Evolutionary conservation across 352 stramenopile genomes (phyloP).

Genomic region (Phytopythium kandeliae): DNA sequence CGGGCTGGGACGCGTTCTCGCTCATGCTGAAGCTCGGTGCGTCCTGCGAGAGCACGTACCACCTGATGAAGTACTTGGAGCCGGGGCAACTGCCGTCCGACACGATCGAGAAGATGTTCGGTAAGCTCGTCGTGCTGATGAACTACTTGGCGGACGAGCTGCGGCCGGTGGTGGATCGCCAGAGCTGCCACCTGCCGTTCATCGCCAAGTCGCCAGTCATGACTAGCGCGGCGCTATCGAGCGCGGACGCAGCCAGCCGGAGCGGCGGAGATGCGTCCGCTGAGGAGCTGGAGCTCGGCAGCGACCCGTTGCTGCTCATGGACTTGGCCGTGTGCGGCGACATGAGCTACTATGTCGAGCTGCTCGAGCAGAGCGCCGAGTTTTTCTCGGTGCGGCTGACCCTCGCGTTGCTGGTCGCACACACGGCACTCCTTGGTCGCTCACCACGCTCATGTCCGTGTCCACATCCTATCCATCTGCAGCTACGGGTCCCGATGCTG

Average conservation of each 20-base stretch:
- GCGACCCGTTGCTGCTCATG: constrained; percentile 22
- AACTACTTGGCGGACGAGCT: constrained; percentile 53
- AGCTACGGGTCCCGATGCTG: constrained; percentile 73
- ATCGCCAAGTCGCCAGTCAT: constrained; percentile 11
- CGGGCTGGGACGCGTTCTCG: constrained; percentile 38
- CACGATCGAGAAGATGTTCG: constrained; percentile 60
- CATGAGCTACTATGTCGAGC: constrained; percentile 66
- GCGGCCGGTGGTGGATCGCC: constrained; percentile 34
- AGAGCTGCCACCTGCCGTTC: constrained; percentile 24
- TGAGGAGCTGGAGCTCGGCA: constrained; percentile 11
- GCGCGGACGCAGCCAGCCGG: not conserved
- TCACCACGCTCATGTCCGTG: no score
- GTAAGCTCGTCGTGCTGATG: constrained; percentile 49
- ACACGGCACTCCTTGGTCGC: no score
- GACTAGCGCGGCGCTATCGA: constrained; percentile 3
- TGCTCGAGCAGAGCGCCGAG: constrained; percentile 65
- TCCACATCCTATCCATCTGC: no score
- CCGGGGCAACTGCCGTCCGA: constrained; percentile 38
- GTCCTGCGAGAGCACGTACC: constrained; percentile 70
- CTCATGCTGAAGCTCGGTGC: constrained; percentile 51
- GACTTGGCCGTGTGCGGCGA: constrained; percentile 44
- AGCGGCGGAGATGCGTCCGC: constrained; percentile 9
- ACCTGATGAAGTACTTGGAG: constrained; percentile 68
- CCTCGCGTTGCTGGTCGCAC: no score
- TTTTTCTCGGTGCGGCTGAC: constrained; percentile 79